These are phyloP conservation scores for Globisporangium middletonii DNA, from an alignment of 352 stramenopile species.

Conservation along the genomic window DNA sequence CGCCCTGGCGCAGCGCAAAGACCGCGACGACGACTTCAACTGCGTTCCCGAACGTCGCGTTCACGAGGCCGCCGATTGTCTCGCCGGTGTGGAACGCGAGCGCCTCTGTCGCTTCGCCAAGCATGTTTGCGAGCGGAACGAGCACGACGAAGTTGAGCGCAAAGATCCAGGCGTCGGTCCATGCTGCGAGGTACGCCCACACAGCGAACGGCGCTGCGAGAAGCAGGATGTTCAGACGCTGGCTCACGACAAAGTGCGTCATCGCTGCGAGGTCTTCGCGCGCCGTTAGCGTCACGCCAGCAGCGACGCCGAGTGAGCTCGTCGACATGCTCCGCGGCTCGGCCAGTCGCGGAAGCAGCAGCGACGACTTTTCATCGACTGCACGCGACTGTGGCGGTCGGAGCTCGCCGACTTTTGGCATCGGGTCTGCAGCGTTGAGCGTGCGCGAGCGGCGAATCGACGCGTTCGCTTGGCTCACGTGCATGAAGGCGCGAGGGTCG, in stretches of 20 bases:
- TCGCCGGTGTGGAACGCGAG: conserved; percentile 95
- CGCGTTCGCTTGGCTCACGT: conserved; percentile 58
- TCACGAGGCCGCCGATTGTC: conserved; percentile 96
- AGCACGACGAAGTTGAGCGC: conserved; percentile 96
- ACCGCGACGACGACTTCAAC: conserved; percentile 96
- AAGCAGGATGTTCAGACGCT: conserved; percentile 70
- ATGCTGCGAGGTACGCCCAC: conserved; percentile 51
- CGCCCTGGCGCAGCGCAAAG: conserved; percentile 89
- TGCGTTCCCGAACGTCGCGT: conserved; percentile 98
- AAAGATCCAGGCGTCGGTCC: conserved; percentile 86
- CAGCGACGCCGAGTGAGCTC: conserved; percentile 29
- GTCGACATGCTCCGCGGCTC: conserved; percentile 17
- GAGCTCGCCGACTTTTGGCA: conserved; percentile 9
- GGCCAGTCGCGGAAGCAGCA: conserved; percentile 6
- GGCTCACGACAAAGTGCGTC: conserved; percentile 31
- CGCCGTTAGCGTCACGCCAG: conserved; percentile 10
- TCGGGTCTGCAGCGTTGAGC: conserved; percentile 21
- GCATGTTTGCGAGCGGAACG: conserved; percentile 92
- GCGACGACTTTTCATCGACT: conserved; percentile 7
- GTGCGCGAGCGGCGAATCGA: conserved; percentile 50
- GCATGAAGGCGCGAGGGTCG: conserved; percentile 24
- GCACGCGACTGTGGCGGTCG: conserved; percentile 1
- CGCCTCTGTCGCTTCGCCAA: conserved; percentile 97
- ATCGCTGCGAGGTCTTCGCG: conserved; percentile 42
- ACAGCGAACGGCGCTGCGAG: conserved; percentile 52